Evolutionary conservation across 257 asterid species (phyloP), one percentile per base, ranked within the genome.

Genomic region (Scutellaria minor): DNA sequence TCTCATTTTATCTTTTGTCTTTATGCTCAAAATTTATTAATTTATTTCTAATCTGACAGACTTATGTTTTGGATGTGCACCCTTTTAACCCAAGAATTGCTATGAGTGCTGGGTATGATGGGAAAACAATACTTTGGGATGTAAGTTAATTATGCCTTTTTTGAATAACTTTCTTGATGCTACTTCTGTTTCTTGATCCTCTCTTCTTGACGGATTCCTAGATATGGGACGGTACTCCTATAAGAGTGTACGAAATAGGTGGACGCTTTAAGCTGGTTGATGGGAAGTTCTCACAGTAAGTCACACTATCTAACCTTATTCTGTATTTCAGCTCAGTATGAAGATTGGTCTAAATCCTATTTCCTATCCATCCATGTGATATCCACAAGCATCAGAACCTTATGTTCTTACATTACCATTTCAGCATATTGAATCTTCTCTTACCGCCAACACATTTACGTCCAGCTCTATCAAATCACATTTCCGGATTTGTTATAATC

Each of bases 21-120:
- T 71, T 10, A 9, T 54, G 54, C 57, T 71, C 70, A 65, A 11
- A 62, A 37, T 65, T 66, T 46, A n/a, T 47, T 66, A 75, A 63
- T 70, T 42, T 72, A 15, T 69, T 44, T 74, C 62, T 47, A 37
- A 61, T 70, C 47, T 77, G 81, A 24, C 87, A 94, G 99, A 90
- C 99, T 48, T 95, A 95, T 83, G 99, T 95, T 66, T 73, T 95
- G 90, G 99, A 95, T 60, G 96, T 95, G 81, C 98, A 95, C 88
- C 99, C 99, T 74, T 95, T 95, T 74, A 90, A 91, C 80, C 99
- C 99, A 66, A 85, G 99, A 81, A 88, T 95, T 71, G 99, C 99
- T 35, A 89, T 95, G 99, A 95, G 98, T 76, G 98, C 99, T 81
- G 99, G 99, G 71, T 95, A 95, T 82, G 99, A 95, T 83, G 99